phyloP scores from a whole-genome alignment of 1,139 yeast genomes.

The Candida albicans region DNA sequence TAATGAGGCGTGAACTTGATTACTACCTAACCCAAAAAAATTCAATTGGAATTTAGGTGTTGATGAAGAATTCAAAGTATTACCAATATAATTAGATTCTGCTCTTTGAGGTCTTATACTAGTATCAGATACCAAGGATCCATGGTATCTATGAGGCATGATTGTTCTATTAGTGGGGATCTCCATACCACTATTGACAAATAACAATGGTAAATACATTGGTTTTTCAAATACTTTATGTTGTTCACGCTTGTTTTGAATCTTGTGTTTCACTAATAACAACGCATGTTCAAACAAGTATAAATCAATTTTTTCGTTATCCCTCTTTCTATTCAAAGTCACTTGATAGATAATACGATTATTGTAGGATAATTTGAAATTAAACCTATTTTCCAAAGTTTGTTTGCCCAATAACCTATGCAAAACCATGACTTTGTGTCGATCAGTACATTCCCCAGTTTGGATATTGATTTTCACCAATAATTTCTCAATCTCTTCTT shows the following conservation, averaged over 20 bases:
- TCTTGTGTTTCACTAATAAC: slow-evolving; percentile 80
- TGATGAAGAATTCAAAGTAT: slow-evolving; percentile 25
- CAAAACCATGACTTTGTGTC: slow-evolving; percentile 84
- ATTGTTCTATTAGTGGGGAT: slow-evolving; percentile 61
- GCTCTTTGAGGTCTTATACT: slow-evolving; percentile 33
- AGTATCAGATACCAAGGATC: slow-evolving; percentile 42
- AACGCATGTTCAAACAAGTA: slow-evolving; percentile 88
- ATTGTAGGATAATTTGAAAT: slow-evolving; percentile 76
- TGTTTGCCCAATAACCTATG: slow-evolving; percentile 81
- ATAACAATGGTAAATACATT: slow-evolving; percentile 81
- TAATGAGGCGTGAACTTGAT: slow-evolving; percentile 44
- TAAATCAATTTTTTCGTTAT: slow-evolving; percentile 78
- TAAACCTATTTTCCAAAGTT: slow-evolving; percentile 59
- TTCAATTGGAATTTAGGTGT: slow-evolving; percentile 47
- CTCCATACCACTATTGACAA: slow-evolving; percentile 75
- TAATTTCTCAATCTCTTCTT: slow-evolving; percentile 72
- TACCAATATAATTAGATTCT: slow-evolving; percentile 27
- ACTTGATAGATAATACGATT: slow-evolving; percentile 82
- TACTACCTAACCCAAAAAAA: slow-evolving; percentile 46
- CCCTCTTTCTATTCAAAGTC: slow-evolving; percentile 62
- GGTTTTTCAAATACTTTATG: slow-evolving; percentile 92
- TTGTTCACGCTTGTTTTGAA: slow-evolving; percentile 87
- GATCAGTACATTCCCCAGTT: slow-evolving; percentile 92
- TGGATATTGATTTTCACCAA: slow-evolving; percentile 82
- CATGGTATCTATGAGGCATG: slow-evolving; percentile 34